Evolutionary conservation across 1,139 yeast genomes (phyloP).

Genomic region (Geotrichum cucujoidarum): DNA sequence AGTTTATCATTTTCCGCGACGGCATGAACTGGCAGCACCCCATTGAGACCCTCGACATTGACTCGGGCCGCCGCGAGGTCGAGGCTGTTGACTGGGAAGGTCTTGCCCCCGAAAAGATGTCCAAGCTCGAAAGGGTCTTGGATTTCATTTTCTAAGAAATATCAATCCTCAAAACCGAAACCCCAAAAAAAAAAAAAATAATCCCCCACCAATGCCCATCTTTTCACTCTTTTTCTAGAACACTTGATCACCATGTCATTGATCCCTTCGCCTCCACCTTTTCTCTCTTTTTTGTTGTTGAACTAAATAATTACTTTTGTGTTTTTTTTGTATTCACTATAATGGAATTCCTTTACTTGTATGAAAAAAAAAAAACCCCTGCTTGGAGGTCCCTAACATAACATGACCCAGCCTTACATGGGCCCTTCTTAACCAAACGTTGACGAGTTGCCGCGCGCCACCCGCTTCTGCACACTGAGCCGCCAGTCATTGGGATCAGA

Average conservation of each 20-base stretch:
- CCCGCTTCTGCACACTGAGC: constrained; percentile 33
- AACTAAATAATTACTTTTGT: too few relatives aligned
- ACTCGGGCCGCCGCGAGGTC: constrained; percentile 51
- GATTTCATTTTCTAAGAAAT: constrained; percentile 11
- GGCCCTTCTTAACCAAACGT: constrained; percentile 21
- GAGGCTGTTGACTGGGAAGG: constrained; percentile 33
- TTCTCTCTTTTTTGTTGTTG: too few relatives aligned
- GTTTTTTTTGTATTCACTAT: not conserved
- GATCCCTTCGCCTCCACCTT: not conserved
- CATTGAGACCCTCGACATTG: constrained; percentile 51
- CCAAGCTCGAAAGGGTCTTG: not conserved
- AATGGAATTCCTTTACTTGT: not conserved
- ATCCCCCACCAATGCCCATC: too few relatives aligned
- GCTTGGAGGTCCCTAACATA: too few relatives aligned
- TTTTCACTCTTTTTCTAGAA: not conserved
- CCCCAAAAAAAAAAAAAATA: too few relatives aligned
- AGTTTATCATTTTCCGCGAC: constrained; percentile 14
- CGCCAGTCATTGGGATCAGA: constrained; percentile 54
- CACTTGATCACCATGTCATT: not conserved
- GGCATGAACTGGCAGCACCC: constrained; percentile 15
- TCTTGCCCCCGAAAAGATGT: constrained; percentile 6
- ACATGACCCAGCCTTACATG: too few relatives aligned
- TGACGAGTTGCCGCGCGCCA: constrained; percentile 19
- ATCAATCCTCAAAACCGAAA: too few relatives aligned
- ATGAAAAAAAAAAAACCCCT: too few relatives aligned